Evolutionary conservation across 495 filamentous ascomycete species (phyloP), one percentile per base, ranked within the genome.

Genomic region (Penicillium maclennaniae): DNA sequence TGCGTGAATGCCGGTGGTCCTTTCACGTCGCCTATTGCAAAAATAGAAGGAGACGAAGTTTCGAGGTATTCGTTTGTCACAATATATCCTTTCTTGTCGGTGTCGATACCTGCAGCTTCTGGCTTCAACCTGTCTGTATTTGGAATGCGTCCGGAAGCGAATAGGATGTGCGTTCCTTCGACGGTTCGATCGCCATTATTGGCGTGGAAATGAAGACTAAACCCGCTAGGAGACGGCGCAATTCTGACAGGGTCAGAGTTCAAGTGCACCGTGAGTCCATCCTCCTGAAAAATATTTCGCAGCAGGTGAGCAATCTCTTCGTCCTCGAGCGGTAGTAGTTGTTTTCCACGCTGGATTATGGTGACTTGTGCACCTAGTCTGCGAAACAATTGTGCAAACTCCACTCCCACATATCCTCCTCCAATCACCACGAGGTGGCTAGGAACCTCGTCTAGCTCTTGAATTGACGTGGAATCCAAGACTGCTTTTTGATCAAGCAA

Each of bases 1-100:
- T 82, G 78, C 4, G 77, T 80, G 63, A 82, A 82, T 6, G 76
- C 76, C 9, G 78, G 78, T 6, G 69, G 70, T 31, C 75, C 76
- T 45, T 78, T 73, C 34, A 74, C 72, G 50, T 82, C 78, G 45
- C 79, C 78, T 4, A 82, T 50, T 6, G 69, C 75, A 51, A 69
- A 82, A 25, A 81, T 62, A 23, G 65, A 65, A 10, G 63, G 54
- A 0, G 57, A 80, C 71, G 28, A 55, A 65, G 15, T 31, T 10
- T 31, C 28, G 8, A 9, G 28, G 28, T 31, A 31, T 31, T 69
- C 60, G 40, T 72, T 65, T 19, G 66, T 68, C 6, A 54, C 45
- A 51, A 82, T 71, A 54, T 78, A 72, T 23, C 74, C 74, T 36
- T 54, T 51, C 1, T 49, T 17, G 42, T 69, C 64, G 0, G 55